These are phyloP conservation scores for Trichoderma citrinoviride DNA, from an alignment of 2,329 filamentous ascomycete species.

Conservation along the genomic window DNA sequence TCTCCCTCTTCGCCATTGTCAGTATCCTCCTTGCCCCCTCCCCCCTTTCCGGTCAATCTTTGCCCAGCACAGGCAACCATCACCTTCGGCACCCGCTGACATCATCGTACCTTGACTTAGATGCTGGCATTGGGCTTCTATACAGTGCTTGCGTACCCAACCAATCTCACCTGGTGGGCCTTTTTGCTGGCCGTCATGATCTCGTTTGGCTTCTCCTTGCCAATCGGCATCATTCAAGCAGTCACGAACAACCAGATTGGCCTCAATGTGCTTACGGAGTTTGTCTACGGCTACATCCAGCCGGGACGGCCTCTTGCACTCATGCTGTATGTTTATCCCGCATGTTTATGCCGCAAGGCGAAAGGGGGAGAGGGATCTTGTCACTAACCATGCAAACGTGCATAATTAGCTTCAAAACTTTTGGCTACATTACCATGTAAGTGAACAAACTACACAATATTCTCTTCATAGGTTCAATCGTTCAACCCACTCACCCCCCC, in stretches of 20 bases:
- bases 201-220: conserved; percentile 61
- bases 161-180: conserved; percentile 70
- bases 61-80: conserved; percentile 7
- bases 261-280: conserved; percentile 72
- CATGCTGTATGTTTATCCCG: conserved; percentile 56
- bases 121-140: conserved; percentile 54
- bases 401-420: conserved; percentile 57
- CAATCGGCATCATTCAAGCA: conserved; percentile 68
- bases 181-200: conserved; percentile 66
- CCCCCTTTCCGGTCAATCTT: too few species aligned
- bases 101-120: conserved; percentile 32
- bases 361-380: not conserved
- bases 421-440: conserved; percentile 59
- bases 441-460: not conserved
- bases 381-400: not conserved
- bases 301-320: conserved; percentile 68
- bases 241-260: conserved; percentile 69
- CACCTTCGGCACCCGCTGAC: not conserved
- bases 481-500: not conserved
- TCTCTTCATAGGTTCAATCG: not conserved
- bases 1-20: conserved; percentile 54
- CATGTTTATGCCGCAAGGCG: not conserved
- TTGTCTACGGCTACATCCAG: conserved; percentile 72
- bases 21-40: conserved; percentile 28
- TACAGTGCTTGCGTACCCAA: conserved; percentile 59